Evolutionary conservation across 768 basidiomycete species (phyloP).

Genomic region (Boletus vermiculosoides): DNA sequence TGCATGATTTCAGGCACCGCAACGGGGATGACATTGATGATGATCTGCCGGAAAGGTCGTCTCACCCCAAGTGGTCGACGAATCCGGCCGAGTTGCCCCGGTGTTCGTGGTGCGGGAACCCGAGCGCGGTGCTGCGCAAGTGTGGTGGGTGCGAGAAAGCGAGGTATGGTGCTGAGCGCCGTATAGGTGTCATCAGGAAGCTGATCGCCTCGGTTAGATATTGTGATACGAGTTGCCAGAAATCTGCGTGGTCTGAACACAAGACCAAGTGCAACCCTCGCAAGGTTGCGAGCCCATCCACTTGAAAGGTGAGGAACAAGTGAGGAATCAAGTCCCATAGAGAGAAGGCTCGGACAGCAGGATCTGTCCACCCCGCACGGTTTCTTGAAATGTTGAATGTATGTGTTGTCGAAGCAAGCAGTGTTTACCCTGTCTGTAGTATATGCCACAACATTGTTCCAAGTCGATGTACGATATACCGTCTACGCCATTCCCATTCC

Average conservation of each 20-base stretch:
- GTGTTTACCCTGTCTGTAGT: neutral
- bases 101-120: constrained; percentile 65
- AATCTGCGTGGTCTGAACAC: constrained; percentile 17
- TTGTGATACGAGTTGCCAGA: constrained; percentile 17
- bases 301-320: neutral
- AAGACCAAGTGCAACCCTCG: constrained; percentile 9
- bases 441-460: neutral
- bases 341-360: neutral
- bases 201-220: constrained; percentile 9
- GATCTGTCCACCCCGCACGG: neutral
- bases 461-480: constrained; percentile 11
- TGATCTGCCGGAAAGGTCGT: constrained; percentile 29
- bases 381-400: neutral
- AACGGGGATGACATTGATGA: constrained; percentile 38
- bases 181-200: neutral
- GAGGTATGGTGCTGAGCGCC: constrained; percentile 27
- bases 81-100: constrained; percentile 54
- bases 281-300: neutral
- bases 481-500: neutral
- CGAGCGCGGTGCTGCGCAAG: constrained; percentile 55
- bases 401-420: neutral
- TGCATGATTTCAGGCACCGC: constrained; percentile 47
- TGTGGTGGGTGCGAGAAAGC: constrained; percentile 45
- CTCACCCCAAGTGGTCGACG: constrained; percentile 45
- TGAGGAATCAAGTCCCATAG: neutral